phyloP scores from a whole-genome alignment of 225 moss, liverwort and hornwort genomes.

The Neckera pumila region DNA sequence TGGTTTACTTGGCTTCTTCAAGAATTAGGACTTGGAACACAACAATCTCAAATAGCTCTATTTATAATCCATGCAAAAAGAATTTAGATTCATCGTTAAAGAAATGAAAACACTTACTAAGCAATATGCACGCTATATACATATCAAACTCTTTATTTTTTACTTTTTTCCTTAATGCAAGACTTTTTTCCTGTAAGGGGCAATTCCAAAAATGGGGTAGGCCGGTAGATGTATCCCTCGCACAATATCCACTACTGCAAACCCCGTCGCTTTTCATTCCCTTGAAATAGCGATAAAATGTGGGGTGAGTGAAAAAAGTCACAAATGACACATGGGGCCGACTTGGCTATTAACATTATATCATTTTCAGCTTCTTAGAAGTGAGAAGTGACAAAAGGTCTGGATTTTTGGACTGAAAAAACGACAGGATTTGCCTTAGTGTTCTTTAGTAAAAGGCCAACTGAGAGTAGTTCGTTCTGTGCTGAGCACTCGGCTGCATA shows the following conservation, averaged over 20 bases:
- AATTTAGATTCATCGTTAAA: not conserved
- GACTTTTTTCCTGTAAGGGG: too few species aligned
- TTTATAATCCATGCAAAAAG: not conserved
- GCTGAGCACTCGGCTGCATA: not conserved
- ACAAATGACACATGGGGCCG: too few species aligned
- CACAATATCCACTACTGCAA: not conserved
- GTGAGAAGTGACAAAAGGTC: too few species aligned
- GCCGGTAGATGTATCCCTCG: not conserved
- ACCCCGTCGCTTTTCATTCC: too few species aligned
- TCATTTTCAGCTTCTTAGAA: too few species aligned
- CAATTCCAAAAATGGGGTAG: not conserved
- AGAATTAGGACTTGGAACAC: not conserved
- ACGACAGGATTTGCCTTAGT: too few species aligned
- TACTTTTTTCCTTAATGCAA: too few species aligned
- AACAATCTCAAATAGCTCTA: not conserved
- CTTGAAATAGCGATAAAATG: too few species aligned
- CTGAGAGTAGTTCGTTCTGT: constrained; percentile 25
- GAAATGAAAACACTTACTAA: not conserved
- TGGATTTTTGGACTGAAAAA: too few species aligned
- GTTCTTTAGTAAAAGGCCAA: constrained; percentile 43
- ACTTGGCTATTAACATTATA: too few species aligned
- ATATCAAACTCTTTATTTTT: not conserved
- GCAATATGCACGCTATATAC: not conserved
- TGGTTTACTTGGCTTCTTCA: not conserved
- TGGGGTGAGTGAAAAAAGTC: too few species aligned